Conservation (phyloP, 106 monocot genomes). For the Apostasia shenzhenica region DNA sequence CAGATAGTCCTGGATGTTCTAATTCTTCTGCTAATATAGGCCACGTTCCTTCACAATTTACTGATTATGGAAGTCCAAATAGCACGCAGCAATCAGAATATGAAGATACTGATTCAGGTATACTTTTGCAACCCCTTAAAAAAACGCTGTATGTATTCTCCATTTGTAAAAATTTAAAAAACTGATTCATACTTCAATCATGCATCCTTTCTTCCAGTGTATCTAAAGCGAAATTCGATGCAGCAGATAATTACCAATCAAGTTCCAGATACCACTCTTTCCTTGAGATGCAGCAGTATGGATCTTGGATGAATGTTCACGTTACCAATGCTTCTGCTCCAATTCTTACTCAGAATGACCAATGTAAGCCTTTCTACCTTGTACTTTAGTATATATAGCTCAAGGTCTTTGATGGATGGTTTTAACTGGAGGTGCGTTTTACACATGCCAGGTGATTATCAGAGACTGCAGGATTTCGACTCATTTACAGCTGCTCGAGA, state of each 20-base stretch:
- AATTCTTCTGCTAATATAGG: slow-evolving; percentile 54
- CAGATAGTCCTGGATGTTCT: slow-evolving; percentile 49
- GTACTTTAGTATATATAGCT: not conserved
- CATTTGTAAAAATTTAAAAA: slow-evolving; percentile 22
- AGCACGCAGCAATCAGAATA: slow-evolving; percentile 55
- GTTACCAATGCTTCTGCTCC: slow-evolving; percentile 15
- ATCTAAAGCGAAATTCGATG: slow-evolving; percentile 98
- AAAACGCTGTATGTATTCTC: slow-evolving; percentile 13
- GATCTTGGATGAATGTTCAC: slow-evolving; percentile 33
- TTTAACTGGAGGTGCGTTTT: not conserved
- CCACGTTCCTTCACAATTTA: slow-evolving; percentile 45
- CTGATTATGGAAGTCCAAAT: slow-evolving; percentile 44
- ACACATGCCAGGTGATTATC: slow-evolving; percentile 1
- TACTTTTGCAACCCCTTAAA: not conserved
- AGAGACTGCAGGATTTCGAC: not conserved
- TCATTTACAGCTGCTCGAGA: slow-evolving; percentile 4
- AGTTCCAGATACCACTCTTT: slow-evolving; percentile 93
- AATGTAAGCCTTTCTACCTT: slow-evolving; percentile 19
- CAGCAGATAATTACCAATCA: slow-evolving; percentile 95
- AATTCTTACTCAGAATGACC: slow-evolving; percentile 13
- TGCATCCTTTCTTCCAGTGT: slow-evolving; percentile 93
- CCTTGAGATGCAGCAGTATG: slow-evolving; percentile 78
- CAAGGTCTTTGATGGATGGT: not conserved
- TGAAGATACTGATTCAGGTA: slow-evolving; percentile 85
- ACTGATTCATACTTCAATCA: slow-evolving; percentile 88